Percentiles rank a stretch among this genome's conserved stretches.
Evolutionary conservation across 176 grass and related monocot genomes (phyloP).

Genomic region (Phoenix dactylifera): DNA sequence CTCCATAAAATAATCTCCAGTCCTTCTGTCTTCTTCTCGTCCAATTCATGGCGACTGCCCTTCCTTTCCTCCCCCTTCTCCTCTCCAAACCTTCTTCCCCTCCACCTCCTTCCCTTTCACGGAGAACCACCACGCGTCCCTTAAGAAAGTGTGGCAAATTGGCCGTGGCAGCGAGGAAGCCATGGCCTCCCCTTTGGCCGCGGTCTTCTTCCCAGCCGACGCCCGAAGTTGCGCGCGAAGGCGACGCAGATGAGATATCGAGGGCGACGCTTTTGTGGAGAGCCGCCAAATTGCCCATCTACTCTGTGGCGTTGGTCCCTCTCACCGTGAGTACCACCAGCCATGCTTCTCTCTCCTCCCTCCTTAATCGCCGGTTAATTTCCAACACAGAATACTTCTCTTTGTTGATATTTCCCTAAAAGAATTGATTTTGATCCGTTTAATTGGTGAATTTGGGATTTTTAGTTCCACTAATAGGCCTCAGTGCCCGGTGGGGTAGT

Average conservation of each 20-base stretch:
- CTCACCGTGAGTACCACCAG: constrained; percentile 38
- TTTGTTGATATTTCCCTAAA: too few relatives aligned
- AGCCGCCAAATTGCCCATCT: constrained; percentile 77
- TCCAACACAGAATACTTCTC: too few relatives aligned
- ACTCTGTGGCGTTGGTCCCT: constrained; percentile 71
- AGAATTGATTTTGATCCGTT: too few relatives aligned
- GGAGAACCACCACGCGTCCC: neutral
- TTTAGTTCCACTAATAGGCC: too few relatives aligned
- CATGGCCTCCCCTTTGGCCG: neutral
- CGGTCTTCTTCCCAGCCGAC: neutral
- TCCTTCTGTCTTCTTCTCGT: too few relatives aligned
- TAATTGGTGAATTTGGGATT: too few relatives aligned
- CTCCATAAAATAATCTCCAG: too few relatives aligned
- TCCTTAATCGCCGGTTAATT: too few relatives aligned
- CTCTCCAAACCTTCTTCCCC: constrained; percentile 9
- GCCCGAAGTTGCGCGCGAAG: constrained; percentile 14
- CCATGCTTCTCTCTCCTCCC: neutral
- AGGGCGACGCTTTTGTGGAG: constrained; percentile 63
- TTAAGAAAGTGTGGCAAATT: neutral
- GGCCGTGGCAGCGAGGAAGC: neutral
- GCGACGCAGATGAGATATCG: constrained; percentile 26
- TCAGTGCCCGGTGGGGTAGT: too few relatives aligned
- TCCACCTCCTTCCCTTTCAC: neutral
- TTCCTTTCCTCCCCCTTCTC: constrained; percentile 17
- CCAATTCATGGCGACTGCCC: constrained; percentile 3